Evolutionary conservation across 306 rosid species (phyloP).

Genomic region (Quercus bicolor): DNA sequence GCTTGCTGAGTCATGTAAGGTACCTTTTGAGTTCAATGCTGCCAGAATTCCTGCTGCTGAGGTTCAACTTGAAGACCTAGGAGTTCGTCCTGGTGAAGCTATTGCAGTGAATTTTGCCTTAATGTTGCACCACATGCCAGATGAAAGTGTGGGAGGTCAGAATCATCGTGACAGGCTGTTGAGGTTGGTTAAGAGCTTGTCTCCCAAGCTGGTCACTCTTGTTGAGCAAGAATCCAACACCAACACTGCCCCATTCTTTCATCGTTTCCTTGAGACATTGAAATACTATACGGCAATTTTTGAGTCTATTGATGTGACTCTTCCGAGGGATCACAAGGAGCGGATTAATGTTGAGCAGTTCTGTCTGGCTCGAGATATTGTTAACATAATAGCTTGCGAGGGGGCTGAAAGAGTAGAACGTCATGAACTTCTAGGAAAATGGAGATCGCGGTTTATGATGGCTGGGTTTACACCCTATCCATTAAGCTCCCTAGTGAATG

Average conservation of each 20-base stretch:
- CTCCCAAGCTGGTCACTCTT: constrained; percentile 86
- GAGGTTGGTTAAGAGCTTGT: constrained; percentile 60
- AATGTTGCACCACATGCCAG: constrained; percentile 81
- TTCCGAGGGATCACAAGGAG: constrained; percentile 67
- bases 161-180: constrained; percentile 65
- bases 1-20: constrained; percentile 55
- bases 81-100: constrained; percentile 58
- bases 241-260: constrained; percentile 55
- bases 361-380: constrained; percentile 83
- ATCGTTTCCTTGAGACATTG: constrained; percentile 73
- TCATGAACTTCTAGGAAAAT: constrained; percentile 59
- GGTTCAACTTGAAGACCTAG: constrained; percentile 54
- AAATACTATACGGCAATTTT: constrained; percentile 58
- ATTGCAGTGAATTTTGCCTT: constrained; percentile 77
- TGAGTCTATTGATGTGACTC: constrained; percentile 64
- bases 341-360: constrained; percentile 85
- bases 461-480: constrained; percentile 80
- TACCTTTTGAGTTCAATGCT: constrained; percentile 73
- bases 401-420: constrained; percentile 92
- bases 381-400: constrained; percentile 87
- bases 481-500: constrained; percentile 54
- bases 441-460: constrained; percentile 70
- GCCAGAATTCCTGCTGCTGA: constrained; percentile 39
- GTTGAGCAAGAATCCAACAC: constrained; percentile 78
- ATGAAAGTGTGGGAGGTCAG: constrained; percentile 53